Conservation (phyloP, 1,139 yeast genomes). For the Barnettozyma hawaiiensis region DNA sequence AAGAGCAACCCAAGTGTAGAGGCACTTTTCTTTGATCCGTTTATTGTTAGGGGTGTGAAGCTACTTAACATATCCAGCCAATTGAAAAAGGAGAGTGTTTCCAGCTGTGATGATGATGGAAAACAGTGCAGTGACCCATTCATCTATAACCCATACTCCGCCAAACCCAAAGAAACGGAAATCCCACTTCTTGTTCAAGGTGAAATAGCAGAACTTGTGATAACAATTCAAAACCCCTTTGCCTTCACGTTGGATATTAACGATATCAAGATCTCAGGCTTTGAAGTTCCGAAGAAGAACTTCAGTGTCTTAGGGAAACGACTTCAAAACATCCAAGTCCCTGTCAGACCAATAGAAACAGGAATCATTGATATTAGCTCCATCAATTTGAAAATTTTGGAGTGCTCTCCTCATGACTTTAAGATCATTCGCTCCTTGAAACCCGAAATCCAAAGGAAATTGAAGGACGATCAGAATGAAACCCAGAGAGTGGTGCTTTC, state of each 20-base stretch:
- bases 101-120: neutral
- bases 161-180: conserved; percentile 13
- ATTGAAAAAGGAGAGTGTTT: conserved; percentile 18
- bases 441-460: conserved; percentile 24
- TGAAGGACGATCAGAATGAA: conserved; percentile 18
- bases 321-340: conserved; percentile 35
- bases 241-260: conserved; percentile 64
- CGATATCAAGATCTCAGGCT: conserved; percentile 40
- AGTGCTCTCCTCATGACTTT: conserved; percentile 36
- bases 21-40: conserved; percentile 64
- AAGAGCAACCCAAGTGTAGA: conserved; percentile 19
- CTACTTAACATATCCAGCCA: conserved; percentile 27
- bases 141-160: conserved; percentile 33
- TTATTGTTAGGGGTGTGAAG: conserved; percentile 48
- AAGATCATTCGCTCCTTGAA: conserved; percentile 27
- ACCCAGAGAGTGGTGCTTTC: conserved; percentile 8
- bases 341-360: conserved; percentile 38
- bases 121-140: conserved; percentile 26
- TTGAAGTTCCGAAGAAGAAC: conserved; percentile 30
- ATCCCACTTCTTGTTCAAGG: conserved; percentile 43
- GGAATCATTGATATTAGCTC: conserved; percentile 41
- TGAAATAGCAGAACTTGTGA: conserved; percentile 47
- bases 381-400: conserved; percentile 41
- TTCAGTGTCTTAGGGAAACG: conserved; percentile 37
- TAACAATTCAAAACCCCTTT: conserved; percentile 75